Evolutionary conservation across 1,284 basidiomycete species (phyloP).

Genomic region (Trametes pubescens): DNA sequence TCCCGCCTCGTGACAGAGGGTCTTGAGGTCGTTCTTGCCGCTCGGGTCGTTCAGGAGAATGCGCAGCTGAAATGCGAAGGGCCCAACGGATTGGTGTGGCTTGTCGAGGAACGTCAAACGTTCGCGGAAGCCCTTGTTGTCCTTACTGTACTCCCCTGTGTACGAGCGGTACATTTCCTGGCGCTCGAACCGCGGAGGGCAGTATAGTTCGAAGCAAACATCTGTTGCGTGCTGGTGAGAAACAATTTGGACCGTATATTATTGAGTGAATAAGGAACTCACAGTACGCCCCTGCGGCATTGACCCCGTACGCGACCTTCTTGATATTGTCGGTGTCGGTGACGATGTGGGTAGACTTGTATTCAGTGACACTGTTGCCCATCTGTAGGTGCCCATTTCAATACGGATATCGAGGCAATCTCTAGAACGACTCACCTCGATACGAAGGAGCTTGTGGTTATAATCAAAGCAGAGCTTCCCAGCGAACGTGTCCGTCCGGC

Average conservation of each 20-base stretch:
- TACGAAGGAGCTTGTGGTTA: constrained; percentile 67
- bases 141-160: constrained; percentile 47
- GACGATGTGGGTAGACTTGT: constrained; percentile 56
- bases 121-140: constrained; percentile 55
- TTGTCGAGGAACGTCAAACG: constrained; percentile 63
- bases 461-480: constrained; percentile 69
- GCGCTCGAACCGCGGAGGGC: constrained; percentile 64
- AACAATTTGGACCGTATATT: background rate
- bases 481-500: constrained; percentile 46
- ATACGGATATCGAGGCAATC: background rate
- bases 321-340: constrained; percentile 65
- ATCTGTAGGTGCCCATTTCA: constrained; percentile 46
- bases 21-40: constrained; percentile 52
- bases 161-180: constrained; percentile 60
- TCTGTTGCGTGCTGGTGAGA: constrained; percentile 46
- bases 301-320: constrained; percentile 64
- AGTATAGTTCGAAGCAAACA: constrained; percentile 66
- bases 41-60: constrained; percentile 56
- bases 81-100: constrained; percentile 59
- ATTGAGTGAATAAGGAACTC: background rate
- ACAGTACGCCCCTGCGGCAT: constrained; percentile 42
- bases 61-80: constrained; percentile 73
- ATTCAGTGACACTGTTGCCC: constrained; percentile 60
- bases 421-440: constrained; percentile 52
- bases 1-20: constrained; percentile 60